phyloP scores from a whole-genome alignment of 2,329 filamentous ascomycete species.

The Trichoderma arundinaceum region DNA sequence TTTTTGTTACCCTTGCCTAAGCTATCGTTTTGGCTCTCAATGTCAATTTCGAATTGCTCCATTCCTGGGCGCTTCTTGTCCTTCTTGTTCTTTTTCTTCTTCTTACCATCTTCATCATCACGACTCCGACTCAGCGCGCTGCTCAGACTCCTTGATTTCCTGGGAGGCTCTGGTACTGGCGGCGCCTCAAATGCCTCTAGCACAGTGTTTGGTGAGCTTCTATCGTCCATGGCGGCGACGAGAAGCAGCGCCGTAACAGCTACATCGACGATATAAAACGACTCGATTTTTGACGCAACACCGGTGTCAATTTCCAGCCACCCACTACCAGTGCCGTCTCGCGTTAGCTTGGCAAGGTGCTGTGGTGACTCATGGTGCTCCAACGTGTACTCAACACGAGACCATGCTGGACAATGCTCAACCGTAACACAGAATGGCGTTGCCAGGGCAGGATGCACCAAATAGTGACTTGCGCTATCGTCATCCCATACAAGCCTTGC shows the following conservation, averaged over 20 bases:
- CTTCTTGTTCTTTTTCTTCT: slow-evolving; percentile 57
- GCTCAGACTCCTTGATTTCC: slow-evolving; percentile 40
- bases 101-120: slow-evolving; percentile 43
- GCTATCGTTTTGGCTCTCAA: slow-evolving; percentile 65
- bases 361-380: slow-evolving; percentile 68
- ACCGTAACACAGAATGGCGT: slow-evolving; percentile 67
- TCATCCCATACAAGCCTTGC: slow-evolving; percentile 75
- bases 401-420: slow-evolving; percentile 63
- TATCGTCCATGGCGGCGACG: slow-evolving; percentile 63
- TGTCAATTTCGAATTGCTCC: slow-evolving; percentile 64
- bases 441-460: slow-evolving; percentile 68
- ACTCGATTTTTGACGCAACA: slow-evolving; percentile 63
- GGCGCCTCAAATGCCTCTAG: slow-evolving; percentile 64
- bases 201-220: slow-evolving; percentile 48
- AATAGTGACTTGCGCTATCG: slow-evolving; percentile 62
- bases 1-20: slow-evolving; percentile 46
- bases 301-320: slow-evolving; percentile 67
- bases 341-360: slow-evolving; percentile 64
- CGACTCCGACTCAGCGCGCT: slow-evolving; percentile 41
- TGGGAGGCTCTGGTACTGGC: slow-evolving; percentile 45
- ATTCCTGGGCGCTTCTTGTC: slow-evolving; percentile 49
- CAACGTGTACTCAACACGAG: slow-evolving; percentile 66
- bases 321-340: slow-evolving; percentile 64
- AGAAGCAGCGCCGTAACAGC: slow-evolving; percentile 65
- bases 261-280: slow-evolving; percentile 67